A percentile compares a stretch with the other conserved stretches of the same genome.
Evolutionary conservation across 805 yeast genomes (phyloP).

Genomic region (Dipodascus geniculatus): DNA sequence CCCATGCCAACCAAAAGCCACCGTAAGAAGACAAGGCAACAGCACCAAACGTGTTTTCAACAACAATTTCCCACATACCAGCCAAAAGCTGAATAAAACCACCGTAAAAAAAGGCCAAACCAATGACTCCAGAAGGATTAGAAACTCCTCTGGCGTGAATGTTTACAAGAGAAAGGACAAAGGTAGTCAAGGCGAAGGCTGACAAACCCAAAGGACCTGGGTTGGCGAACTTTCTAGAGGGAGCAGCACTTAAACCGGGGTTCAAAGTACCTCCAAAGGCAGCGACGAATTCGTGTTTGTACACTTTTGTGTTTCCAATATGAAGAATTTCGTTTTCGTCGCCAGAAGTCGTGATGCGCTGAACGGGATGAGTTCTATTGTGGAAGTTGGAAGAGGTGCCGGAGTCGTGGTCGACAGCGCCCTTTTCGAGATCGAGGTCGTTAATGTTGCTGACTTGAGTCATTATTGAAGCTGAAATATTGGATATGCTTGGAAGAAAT

Average conservation of each 20-base stretch:
- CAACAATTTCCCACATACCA: constrained; percentile 54
- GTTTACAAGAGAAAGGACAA: constrained; percentile 44
- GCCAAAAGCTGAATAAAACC: constrained; percentile 49
- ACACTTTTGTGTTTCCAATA: constrained; percentile 62
- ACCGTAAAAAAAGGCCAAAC: constrained; percentile 51
- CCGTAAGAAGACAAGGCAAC: constrained; percentile 54
- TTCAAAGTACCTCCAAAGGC: constrained; percentile 66
- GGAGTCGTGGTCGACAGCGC: background rate
- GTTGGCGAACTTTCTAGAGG: constrained; percentile 49
- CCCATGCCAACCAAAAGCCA: constrained; percentile 59
- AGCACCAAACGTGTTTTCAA: constrained; percentile 59
- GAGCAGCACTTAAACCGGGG: constrained; percentile 52
- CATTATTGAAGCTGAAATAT: background rate
- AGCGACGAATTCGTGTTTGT: constrained; percentile 31
- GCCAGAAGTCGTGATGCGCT: constrained; percentile 11
- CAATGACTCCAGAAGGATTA: constrained; percentile 42
- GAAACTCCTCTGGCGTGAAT: constrained; percentile 42
- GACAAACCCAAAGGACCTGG: constrained; percentile 56
- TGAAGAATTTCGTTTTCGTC: constrained; percentile 39
- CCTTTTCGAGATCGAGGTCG: background rate
- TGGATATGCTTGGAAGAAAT: background rate
- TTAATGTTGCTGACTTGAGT: background rate
- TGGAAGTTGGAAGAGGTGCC: background rate
- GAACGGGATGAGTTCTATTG: background rate
- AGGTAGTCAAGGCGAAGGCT: constrained; percentile 53